A percentile compares a stretch with the other conserved stretches of the same genome.
Evolutionary conservation across 2,329 filamentous ascomycete genomes (phyloP).

Genomic region (Plenodomus biglobosus): DNA sequence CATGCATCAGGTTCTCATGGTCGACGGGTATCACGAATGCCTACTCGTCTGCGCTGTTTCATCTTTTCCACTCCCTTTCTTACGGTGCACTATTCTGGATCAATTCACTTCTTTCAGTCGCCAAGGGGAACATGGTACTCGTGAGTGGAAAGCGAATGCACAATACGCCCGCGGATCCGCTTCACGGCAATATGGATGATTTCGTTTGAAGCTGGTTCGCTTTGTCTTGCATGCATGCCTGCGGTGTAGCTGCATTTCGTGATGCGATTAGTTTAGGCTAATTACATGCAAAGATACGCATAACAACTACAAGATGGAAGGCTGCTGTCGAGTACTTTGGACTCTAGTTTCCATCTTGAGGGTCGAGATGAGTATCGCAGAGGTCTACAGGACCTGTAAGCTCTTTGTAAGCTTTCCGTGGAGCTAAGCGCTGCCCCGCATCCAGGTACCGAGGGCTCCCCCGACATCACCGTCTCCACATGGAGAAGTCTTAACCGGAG

Average conservation of each 20-base stretch:
- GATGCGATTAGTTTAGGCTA: conserved; percentile 24
- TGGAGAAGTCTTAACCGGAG: conserved; percentile 11
- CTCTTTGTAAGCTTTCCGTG: conserved; percentile 12
- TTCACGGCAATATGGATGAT: conserved; percentile 29
- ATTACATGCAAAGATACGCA: conserved; percentile 3
- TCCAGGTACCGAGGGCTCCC: conserved; percentile 18
- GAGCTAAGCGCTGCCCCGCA: conserved; percentile 11
- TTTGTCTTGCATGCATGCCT: conserved; percentile 12
- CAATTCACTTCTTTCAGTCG: background rate
- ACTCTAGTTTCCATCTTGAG: background rate
- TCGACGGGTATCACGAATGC: background rate
- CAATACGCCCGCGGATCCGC: conserved; percentile 12
- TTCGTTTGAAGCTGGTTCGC: conserved; percentile 7
- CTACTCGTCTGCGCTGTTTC: background rate
- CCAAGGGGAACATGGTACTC: background rate
- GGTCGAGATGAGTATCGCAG: background rate
- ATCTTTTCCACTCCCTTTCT: background rate
- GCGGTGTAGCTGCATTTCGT: conserved; percentile 25
- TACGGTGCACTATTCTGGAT: background rate
- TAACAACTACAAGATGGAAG: background rate
- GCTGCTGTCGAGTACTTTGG: background rate
- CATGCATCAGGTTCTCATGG: background rate
- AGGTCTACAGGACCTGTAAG: conserved; percentile 3
- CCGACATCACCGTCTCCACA: conserved; percentile 12
- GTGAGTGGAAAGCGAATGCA: conserved; percentile 1